Conservation (phyloP, 192 early-diverging fungal species). For the Rhizoclosmatium globosum region DNA sequence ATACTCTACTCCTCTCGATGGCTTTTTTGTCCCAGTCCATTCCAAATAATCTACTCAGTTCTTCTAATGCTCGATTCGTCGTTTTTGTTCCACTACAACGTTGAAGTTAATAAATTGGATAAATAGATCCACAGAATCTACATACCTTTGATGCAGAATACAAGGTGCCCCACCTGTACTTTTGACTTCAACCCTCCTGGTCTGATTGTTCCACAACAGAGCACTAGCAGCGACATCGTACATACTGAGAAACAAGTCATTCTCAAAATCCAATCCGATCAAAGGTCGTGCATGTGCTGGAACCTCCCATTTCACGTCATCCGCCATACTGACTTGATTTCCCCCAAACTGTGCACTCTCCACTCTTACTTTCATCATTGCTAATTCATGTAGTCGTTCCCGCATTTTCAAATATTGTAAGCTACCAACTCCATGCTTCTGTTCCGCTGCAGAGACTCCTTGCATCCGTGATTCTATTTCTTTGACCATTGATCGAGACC, state of each 20-base stretch:
- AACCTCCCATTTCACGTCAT: background rate
- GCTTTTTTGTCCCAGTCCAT: slow-evolving; percentile 1
- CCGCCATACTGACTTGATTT: background rate
- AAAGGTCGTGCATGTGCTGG: slow-evolving; percentile 14
- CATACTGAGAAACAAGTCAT: slow-evolving; percentile 42
- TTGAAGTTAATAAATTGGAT: background rate
- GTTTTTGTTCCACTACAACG: slow-evolving; percentile 30
- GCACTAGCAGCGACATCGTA: slow-evolving; percentile 11
- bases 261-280: slow-evolving; percentile 38
- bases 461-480: background rate
- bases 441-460: background rate
- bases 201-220: background rate
- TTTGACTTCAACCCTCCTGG: slow-evolving; percentile 6
- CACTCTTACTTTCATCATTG: background rate
- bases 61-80: slow-evolving; percentile 28
- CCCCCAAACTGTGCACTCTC: background rate
- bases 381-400: background rate
- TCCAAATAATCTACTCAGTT: slow-evolving; percentile 29
- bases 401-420: background rate
- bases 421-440: background rate
- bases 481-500: background rate
- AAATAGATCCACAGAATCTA: background rate
- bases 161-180: slow-evolving; percentile 24
- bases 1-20: background rate
- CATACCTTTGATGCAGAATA: slow-evolving; percentile 44